Percentiles rank a stretch among this genome's conserved stretches.
phyloP scores from a whole-genome alignment of 352 stramenopile species.

The Phytophthora palmivora region DNA sequence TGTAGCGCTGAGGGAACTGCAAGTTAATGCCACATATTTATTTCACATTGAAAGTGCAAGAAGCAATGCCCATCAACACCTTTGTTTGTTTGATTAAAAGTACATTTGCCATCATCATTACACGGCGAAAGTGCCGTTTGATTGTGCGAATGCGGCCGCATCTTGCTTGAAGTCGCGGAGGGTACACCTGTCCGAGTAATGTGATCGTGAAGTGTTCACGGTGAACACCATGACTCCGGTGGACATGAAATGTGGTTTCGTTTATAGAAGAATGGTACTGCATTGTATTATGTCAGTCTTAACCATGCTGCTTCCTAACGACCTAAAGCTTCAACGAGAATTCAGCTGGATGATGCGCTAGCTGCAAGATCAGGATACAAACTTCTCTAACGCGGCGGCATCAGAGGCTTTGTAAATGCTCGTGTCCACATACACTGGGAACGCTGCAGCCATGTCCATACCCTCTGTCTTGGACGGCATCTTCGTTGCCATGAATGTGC shows the following conservation, averaged over 20 bases:
- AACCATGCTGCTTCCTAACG: not conserved
- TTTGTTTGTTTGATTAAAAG: not conserved
- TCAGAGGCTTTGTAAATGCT: constrained; percentile 53
- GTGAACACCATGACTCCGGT: too few species aligned
- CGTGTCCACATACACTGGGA: constrained; percentile 62
- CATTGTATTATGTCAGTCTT: too few species aligned
- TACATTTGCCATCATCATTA: constrained; percentile 13
- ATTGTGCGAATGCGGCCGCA: constrained; percentile 2
- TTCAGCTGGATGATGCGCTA: not conserved
- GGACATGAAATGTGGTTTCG: too few species aligned
- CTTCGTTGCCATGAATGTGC: constrained; percentile 58
- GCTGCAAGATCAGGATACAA: constrained; percentile 25
- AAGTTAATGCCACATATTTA: constrained; percentile 34
- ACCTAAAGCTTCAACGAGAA: not conserved
- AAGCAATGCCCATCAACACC: constrained; percentile 22
- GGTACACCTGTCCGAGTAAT: too few species aligned
- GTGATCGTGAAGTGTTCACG: too few species aligned
- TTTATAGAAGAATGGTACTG: too few species aligned
- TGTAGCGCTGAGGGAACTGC: constrained; percentile 11
- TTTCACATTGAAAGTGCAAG: constrained; percentile 26
- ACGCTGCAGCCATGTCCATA: constrained; percentile 59
- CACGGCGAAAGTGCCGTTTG: not conserved
- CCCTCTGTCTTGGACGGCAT: constrained; percentile 65
- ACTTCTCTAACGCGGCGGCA: constrained; percentile 33
- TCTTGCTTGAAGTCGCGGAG: not conserved